Evolutionary conservation across 441 rosid genomes (phyloP), one percentile per base, ranked within the genome.

Genomic region (Euphorbia schlechtendalii): DNA sequence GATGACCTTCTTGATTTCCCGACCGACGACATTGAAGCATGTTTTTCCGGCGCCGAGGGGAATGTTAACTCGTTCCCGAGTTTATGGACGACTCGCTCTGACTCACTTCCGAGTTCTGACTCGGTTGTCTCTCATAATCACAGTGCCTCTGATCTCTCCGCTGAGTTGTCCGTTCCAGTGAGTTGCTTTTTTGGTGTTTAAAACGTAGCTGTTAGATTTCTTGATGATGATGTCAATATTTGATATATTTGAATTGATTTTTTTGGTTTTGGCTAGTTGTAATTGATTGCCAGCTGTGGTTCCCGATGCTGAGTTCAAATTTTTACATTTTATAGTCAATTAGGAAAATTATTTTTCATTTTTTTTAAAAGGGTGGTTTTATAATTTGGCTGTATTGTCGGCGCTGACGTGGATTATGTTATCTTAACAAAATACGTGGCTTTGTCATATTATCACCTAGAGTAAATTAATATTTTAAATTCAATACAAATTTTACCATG

Each of bases 1-100:
- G 98, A 94, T 51, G 96, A 94, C 74, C 74, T 94, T 61, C 81
- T 91, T 56, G 96, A 94, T 66, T 89, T 94, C 70, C 95, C 99
- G 60, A 63, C 72, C 70, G 93, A 81, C 36, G 94, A 90, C 49
- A 66, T 84, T 41, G 89, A 81, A 36, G 76, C 80, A 46, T 74
- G 74, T 30, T 20, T 69, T 13, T 22, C 75, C 38, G 55, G 55
- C 32, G 49, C 77, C 48, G 69, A 67, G 49, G 15, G 36, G 2
- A 60, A 61, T 36, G 41, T 13, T 20, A 55, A 79, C 74, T 61
- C 82, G 27, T 83, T 84, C 53, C 92, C 97, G 25, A 72, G 75
- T 67, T 64, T 88, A 61, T 89, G 96, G 96, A 68, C 89, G 25
- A 20, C 79, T 71, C 85, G 74, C 61, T 73, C 84, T 30, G 87